Base-by-base conservation (phyloP, 371 early-diverging fungal species). In the Mucor indicus region DNA sequence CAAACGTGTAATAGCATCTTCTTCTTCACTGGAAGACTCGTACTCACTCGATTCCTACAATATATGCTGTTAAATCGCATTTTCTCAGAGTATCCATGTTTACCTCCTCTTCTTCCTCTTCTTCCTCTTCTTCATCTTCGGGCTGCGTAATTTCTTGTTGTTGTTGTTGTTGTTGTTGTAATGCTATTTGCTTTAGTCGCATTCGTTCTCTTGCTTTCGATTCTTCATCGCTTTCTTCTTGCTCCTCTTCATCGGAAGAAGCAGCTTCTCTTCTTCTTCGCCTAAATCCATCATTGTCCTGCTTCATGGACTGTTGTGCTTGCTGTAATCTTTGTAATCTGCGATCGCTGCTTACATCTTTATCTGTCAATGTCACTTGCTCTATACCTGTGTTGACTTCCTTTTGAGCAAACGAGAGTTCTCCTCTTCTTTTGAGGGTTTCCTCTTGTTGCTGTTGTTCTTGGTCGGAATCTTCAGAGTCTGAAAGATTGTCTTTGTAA, bases 41-140 rank as follows among this genome's bases (percentile, higher is more conserved):
- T 87, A 85, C 52, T 87, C 85, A 66, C 61, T 83, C 46, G 63
- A 81, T 55, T 60, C 62, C 80, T 69, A 64, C 50, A 22, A 17
- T 11, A 20, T 11, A n/a, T 7, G 10, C 15, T 16, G 27, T 30
- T 7, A 21, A 29, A 6, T 3, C 25, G n/a, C n/a, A n/a, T n/a
- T n/a, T n/a, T n/a, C n/a, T n/a, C n/a, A n/a, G n/a, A n/a, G n/a
- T n/a, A n/a, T n/a, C n/a, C n/a, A n/a, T n/a, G n/a, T n/a, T n/a
- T n/a, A n/a, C n/a, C 4, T 43, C 55, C 62, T 68, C 49, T 57
- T 60, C 58, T 52, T 66, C 58, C 41, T 61, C 38, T 50, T 53
- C 64, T 62, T 67, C 60, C 44, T 48, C 56, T 47, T 65, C 57
- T 55, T 64, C 46, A 19, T 38, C 61, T 17, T 60, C 60, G 24